Base-by-base conservation (phyloP, 192 early-diverging fungal genomes). In the Mortierella claussenii region DNA sequence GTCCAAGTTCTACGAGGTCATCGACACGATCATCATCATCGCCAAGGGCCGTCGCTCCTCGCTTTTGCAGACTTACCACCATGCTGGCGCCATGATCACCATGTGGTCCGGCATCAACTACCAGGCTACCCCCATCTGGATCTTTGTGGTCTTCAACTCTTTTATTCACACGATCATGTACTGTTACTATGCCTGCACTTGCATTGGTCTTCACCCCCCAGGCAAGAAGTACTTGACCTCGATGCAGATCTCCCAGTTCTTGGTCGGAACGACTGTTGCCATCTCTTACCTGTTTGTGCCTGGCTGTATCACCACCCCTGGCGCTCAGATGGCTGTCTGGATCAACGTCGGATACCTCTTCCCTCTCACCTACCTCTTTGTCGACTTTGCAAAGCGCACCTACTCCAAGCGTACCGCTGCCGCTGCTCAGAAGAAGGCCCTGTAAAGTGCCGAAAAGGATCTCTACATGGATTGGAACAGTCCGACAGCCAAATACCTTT, bases 131-230 rank as follows among this genome's bases (percentile, higher is more conserved):
- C 85, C 87, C n/a, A 89, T 93, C 65, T 93, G 92, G 87, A 90
- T 94, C 58, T 94, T 93, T 66, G 93, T 92, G 36, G 69, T 88
- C 24, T 87, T 90, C 83, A 96, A 96, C 83, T 93, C 92, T 18
- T 92, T 94, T 57, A 91, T 96, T 42, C 94, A 96, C 83, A 88
- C 90, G 58, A 65, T 96, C 53, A 96, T 96, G 93, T 96, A 94
- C 80, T 78, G 71, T 37, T 94, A 94, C 84, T 96, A 96, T 74
- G 57, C 90, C 46, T 79, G 86, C 50, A 93, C 92, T 12, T 88
- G 87, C 44, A 49, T 94, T 50, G 91, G 92, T 40, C 60, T 92
- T 44, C 88, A 86, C 69, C 91, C 91, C 37, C 92, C 92, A 18
- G 89, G 91, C 49, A 96, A 96, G 80, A 81, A 90, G 79, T 89